These are phyloP conservation scores for Tuber indicum DNA, from an alignment of 495 filamentous ascomycete genomes.

Conservation along the genomic window DNA sequence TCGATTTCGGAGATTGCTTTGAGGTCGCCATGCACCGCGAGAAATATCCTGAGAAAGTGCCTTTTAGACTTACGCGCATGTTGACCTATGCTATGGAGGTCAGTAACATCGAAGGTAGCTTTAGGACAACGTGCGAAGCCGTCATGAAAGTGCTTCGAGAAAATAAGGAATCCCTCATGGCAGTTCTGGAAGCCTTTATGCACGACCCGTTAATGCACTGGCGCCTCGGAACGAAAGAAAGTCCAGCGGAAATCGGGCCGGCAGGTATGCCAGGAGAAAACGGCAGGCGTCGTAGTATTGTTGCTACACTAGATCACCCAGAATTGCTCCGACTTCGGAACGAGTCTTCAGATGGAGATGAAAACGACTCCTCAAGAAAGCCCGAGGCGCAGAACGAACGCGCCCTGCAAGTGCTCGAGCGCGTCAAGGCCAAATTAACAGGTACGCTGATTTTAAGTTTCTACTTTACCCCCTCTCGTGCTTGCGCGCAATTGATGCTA, in stretches of 20 bases:
- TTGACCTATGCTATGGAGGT: slow-evolving; percentile 99
- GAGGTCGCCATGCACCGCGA: slow-evolving; percentile 99
- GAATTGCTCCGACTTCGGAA: slow-evolving; percentile 30
- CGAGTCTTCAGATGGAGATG: slow-evolving; percentile 29
- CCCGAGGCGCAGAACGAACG: slow-evolving; percentile 85
- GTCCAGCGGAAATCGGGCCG: slow-evolving; percentile 42
- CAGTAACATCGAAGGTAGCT: slow-evolving; percentile 97
- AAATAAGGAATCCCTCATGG: slow-evolving; percentile 98
- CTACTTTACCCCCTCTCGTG: not conserved
- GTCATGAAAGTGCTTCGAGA: slow-evolving; percentile 95
- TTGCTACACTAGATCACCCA: slow-evolving; percentile 25
- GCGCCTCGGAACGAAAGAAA: slow-evolving; percentile 82
- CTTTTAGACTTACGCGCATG: slow-evolving; percentile 96
- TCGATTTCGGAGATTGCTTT: slow-evolving; percentile 99
- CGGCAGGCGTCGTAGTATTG: slow-evolving; percentile 31
- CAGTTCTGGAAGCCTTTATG: slow-evolving; percentile 97
- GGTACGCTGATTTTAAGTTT: slow-evolving; percentile 41
- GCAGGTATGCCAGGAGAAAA: slow-evolving; percentile 24
- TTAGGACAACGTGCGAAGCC: slow-evolving; percentile 92
- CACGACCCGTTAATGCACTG: slow-evolving; percentile 97
- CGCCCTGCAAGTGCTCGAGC: slow-evolving; percentile 81
- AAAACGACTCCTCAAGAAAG: slow-evolving; percentile 42
- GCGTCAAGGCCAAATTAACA: slow-evolving; percentile 92
- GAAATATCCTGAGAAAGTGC: slow-evolving; percentile 95
- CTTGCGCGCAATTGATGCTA: not conserved